Base-by-base conservation (phyloP, 2,329 filamentous ascomycete species). In the Penicillium sp. region DNA sequence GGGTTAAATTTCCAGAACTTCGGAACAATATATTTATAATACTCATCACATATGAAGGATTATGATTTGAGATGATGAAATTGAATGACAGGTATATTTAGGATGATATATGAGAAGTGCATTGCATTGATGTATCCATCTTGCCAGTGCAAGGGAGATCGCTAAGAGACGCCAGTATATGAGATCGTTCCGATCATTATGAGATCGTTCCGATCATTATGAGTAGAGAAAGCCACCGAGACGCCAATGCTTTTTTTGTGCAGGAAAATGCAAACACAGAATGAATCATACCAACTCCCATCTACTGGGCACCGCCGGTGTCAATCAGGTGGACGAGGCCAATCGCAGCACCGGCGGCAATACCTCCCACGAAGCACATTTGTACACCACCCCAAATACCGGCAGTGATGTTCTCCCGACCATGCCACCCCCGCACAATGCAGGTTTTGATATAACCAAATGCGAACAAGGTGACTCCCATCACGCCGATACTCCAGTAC, bases 291-390 rank as follows among this genome's bases (percentile, higher is more conserved):
- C 16, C 21, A 26, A 24, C 15, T 12, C 28, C 7, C 28, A 21
- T 21, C 47, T 49, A 47, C 46, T 49, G 38, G 31, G 51, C 49
- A 51, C 53, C 54, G 21, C 56, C 56, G 3, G 48, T 66, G 56
- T 84, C 81, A 54, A 87, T 73, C n/a, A 76, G 67, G 54, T 80
- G 77, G 26, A 87, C 84, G 52, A 87, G 80, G 4, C 72, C 78
- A 68, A 88, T 86, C 21, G 85, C 85, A 8, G 85, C 84, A 1
- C 81, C 85, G 0, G 86, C 86, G 5, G 86, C 86, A 51, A 86
- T 58, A 13, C 84, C 81, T 28, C 86, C 86, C 42, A 88, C 81
- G 18, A 85, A 63, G 42, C 86, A 71, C 67, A 87, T 89, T 71
- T 88, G 83, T 26, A 84, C 45, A 0, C 84, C 85, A 6, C 85